Base-by-base conservation (phyloP, 2,329 filamentous ascomycete species). In the Colletotrichum euphorbiae region DNA sequence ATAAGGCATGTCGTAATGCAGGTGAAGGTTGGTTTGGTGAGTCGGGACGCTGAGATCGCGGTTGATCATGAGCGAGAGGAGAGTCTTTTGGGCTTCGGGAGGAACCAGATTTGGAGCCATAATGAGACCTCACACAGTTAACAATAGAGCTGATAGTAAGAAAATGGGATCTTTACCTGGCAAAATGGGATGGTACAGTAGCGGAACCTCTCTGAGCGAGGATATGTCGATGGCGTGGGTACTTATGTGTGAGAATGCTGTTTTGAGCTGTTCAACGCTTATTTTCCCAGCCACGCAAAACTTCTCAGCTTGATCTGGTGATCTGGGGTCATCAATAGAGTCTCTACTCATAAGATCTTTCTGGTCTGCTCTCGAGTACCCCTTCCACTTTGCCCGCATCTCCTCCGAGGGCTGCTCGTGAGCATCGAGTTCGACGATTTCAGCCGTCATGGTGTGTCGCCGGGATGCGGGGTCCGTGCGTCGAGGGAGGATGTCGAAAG, bases 1-100 rank as follows among this genome's bases (percentile, higher is more conserved):
- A 73, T 95, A 94, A 6, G 87, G 84, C 6, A 97, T 77, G 36
- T 89, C 76, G 78, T 95, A 93, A 79, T 97, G 93, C 1, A 93
- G 84, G 78, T 97, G 92, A n/a, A 98, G 82, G 78, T 98, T 99
- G 59, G 94, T 98, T 75, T 92, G 87, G 77, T 98, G 94, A 4
- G 82, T 77, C 3, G 89, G 88, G 71, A 91, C 87, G 69, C 89
- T 89, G 15, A 97, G 86, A 77, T 97, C 92, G 24, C 83, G 86
- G 79, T 97, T 93, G 33, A 98, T 83, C 70, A 97, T 85, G 62
- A 87, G 89, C 50, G 88, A 88, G 5, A 98, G 84, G 3, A 98
- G 83, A 42, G 82, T 80, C 67, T 84, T 81, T 77, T 99, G 96
- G 13, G 92, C 83, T 6, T 81, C 74, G 15, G 87, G 85, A 4